These are phyloP conservation scores for Wickerhamomyces sp. DNA, from an alignment of 1,139 yeast species.

Conservation along the genomic window DNA sequence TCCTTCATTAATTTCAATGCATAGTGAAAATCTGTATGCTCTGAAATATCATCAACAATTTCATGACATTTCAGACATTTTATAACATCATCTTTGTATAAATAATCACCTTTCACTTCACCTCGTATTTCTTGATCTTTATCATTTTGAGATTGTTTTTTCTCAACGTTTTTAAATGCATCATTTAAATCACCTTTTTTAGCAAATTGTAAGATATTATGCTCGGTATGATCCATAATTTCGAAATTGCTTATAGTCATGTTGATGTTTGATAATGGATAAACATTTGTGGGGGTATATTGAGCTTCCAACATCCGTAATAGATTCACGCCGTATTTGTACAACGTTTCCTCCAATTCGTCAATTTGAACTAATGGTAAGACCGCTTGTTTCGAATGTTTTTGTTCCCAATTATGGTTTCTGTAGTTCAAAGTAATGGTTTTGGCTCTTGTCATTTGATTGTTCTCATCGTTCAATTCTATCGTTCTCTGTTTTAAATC, in stretches of 20 bases:
- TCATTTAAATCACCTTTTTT: slow-evolving; percentile 12
- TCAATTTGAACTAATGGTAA: slow-evolving; percentile 31
- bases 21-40: slow-evolving; percentile 31
- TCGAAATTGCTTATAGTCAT: slow-evolving; percentile 52
- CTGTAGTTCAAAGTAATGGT: slow-evolving; percentile 40
- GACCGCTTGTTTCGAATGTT: slow-evolving; percentile 42
- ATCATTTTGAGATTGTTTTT: not conserved
- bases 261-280: slow-evolving; percentile 46
- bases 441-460: slow-evolving; percentile 39
- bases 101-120: not conserved
- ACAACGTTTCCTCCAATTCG: slow-evolving; percentile 34
- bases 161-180: slow-evolving; percentile 6
- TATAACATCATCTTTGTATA: slow-evolving; percentile 1
- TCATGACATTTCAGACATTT: slow-evolving; percentile 17
- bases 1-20: slow-evolving; percentile 27
- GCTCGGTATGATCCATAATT: slow-evolving; percentile 29
- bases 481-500: slow-evolving; percentile 67
- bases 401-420: slow-evolving; percentile 16
- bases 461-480: slow-evolving; percentile 69
- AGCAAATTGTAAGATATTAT: slow-evolving; percentile 17
- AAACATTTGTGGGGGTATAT: slow-evolving; percentile 30
- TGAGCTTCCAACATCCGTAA: slow-evolving; percentile 35
- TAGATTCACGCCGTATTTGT: slow-evolving; percentile 35
- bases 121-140: not conserved
- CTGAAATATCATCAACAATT: slow-evolving; percentile 19